Evolutionary conservation across 2,329 filamentous ascomycete genomes (phyloP).

Genomic region (Aspergillus calidoustus): DNA sequence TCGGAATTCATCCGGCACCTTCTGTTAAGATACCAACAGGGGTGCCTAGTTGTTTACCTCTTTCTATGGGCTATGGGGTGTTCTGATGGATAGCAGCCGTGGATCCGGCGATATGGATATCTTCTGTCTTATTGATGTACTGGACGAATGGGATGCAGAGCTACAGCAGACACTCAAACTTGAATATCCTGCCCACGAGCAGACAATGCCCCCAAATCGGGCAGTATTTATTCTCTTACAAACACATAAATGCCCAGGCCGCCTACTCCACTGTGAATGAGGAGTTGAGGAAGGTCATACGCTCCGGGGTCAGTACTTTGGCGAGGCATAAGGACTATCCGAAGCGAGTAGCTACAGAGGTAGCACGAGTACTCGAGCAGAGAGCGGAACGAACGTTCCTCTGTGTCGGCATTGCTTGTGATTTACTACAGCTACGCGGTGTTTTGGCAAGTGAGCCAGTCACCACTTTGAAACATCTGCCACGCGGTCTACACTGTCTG

Average conservation of each 20-base stretch:
- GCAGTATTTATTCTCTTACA: not conserved
- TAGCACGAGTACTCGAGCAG: constrained; percentile 18
- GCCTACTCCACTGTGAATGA: not conserved
- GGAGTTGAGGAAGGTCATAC: not conserved
- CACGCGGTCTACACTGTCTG: not conserved
- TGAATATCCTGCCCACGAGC: constrained; percentile 10
- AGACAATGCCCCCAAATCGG: constrained; percentile 8
- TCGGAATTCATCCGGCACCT: not conserved
- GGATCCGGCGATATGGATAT: constrained; percentile 3
- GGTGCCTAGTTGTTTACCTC: constrained; percentile 10
- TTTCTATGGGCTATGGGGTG: constrained; percentile 19
- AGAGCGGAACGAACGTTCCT: constrained; percentile 26
- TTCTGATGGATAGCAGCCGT: constrained; percentile 15
- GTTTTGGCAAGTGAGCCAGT: not conserved
- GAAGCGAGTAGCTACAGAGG: not conserved
- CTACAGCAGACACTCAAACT: constrained; percentile 19
- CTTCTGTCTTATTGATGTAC: constrained; percentile 27
- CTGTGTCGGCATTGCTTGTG: constrained; percentile 24
- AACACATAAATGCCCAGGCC: not conserved
- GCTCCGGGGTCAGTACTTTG: constrained; percentile 15
- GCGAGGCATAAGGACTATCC: constrained; percentile 15
- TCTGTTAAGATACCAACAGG: not conserved
- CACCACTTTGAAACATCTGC: not conserved
- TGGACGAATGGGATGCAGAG: constrained; percentile 28
- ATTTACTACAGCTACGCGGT: constrained; percentile 5